These are phyloP conservation scores for Heterococcus sp. DNA, from an alignment of 108 stramenopile genomes.

Conservation along the genomic window DNA sequence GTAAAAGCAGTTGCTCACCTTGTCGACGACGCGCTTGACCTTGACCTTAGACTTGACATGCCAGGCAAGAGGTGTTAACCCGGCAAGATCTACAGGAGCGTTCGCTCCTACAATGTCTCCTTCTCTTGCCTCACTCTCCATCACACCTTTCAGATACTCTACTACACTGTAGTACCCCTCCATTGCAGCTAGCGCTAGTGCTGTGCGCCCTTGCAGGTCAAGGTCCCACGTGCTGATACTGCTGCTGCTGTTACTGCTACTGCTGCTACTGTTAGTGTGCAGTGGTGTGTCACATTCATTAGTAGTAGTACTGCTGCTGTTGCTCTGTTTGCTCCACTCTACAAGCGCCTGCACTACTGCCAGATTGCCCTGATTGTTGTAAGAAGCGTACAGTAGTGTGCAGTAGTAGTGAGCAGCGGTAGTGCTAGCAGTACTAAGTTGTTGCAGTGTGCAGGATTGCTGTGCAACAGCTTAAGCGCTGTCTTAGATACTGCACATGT, in stretches of 20 bases:
- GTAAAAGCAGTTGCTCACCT: neutral
- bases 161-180: too few relatives aligned
- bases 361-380: neutral
- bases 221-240: neutral
- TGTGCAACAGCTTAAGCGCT: too few relatives aligned
- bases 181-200: neutral
- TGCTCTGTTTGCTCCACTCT: neutral
- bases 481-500: too few relatives aligned
- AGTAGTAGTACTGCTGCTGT: too few relatives aligned
- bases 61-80: slow-evolving; percentile 26
- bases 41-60: slow-evolving; percentile 5
- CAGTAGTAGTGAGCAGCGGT: too few relatives aligned
- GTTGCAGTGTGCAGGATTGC: too few relatives aligned
- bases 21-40: neutral
- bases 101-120: slow-evolving; percentile 11
- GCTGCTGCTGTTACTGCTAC: too few relatives aligned
- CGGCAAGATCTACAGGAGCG: slow-evolving; percentile 27
- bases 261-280: too few relatives aligned
- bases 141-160: neutral
- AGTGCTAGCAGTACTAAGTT: too few relatives aligned
- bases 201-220: neutral
- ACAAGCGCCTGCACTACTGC: neutral
- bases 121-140: slow-evolving; percentile 18
- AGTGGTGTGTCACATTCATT: too few relatives aligned
- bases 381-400: too few relatives aligned